These are phyloP conservation scores for Diutina rugosa DNA, from an alignment of 1,139 yeast species.

Conservation along the genomic window DNA sequence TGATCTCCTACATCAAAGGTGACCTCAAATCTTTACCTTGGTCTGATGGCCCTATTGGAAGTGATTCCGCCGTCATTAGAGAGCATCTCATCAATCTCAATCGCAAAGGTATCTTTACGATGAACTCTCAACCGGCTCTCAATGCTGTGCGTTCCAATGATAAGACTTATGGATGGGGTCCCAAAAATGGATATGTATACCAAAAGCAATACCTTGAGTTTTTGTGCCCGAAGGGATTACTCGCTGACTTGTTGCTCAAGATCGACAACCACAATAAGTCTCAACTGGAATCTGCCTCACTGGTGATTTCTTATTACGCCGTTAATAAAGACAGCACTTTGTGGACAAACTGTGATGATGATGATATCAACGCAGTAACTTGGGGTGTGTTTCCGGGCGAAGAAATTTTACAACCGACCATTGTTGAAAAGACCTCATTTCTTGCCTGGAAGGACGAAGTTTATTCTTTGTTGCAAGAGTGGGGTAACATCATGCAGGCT, in stretches of 20 bases:
- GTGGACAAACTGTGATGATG: slow-evolving; percentile 53
- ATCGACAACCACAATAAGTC: slow-evolving; percentile 29
- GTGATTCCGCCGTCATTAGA: slow-evolving; percentile 59
- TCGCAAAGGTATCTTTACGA: slow-evolving; percentile 56
- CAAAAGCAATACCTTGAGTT: slow-evolving; percentile 89
- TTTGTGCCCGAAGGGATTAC: slow-evolving; percentile 47
- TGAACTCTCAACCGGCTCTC: slow-evolving; percentile 92
- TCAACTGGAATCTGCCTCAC: slow-evolving; percentile 10
- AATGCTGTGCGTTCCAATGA: slow-evolving; percentile 69
- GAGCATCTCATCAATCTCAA: slow-evolving; percentile 51
- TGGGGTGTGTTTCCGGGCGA: slow-evolving; percentile 97
- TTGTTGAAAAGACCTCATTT: slow-evolving; percentile 81
- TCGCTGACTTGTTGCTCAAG: slow-evolving; percentile 21
- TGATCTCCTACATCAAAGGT: slow-evolving; percentile 57
- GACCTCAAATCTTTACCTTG: slow-evolving; percentile 74
- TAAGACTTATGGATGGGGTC: slow-evolving; percentile 88
- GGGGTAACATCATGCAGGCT: slow-evolving; percentile 48
- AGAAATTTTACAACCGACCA: slow-evolving; percentile 84
- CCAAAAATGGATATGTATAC: slow-evolving; percentile 79
- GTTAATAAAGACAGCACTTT: slow-evolving; percentile 54
- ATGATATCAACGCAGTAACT: slow-evolving; percentile 86
- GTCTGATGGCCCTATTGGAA: slow-evolving; percentile 84
- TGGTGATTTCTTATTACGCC: slow-evolving; percentile 63
- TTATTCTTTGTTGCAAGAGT: slow-evolving; percentile 67
- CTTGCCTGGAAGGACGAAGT: slow-evolving; percentile 97